phyloP scores from a whole-genome alignment of 495 filamentous ascomycete genomes.

The Podospora comata region DNA sequence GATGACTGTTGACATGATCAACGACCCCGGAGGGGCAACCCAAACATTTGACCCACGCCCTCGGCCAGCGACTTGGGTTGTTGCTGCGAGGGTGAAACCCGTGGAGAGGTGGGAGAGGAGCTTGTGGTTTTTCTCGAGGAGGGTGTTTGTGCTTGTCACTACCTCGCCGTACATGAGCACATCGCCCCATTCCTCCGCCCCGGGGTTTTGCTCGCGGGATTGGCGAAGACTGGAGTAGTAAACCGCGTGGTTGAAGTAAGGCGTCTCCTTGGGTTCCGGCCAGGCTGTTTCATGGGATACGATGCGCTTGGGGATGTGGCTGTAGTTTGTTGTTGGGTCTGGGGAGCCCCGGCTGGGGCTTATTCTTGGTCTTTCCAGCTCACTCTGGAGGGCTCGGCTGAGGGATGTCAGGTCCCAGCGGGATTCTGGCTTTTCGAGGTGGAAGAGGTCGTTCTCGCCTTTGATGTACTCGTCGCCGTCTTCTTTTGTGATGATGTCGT shows the following conservation, averaged over 20 bases:
- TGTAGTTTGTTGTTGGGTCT: slow-evolving; percentile 74
- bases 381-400: slow-evolving; percentile 33
- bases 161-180: slow-evolving; percentile 86
- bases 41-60: slow-evolving; percentile 92
- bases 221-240: slow-evolving; percentile 70
- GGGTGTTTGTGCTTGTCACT: slow-evolving; percentile 88
- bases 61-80: slow-evolving; percentile 84
- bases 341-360: slow-evolving; percentile 26
- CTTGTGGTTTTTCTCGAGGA: slow-evolving; percentile 87
- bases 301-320: slow-evolving; percentile 66
- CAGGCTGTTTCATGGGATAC: slow-evolving; percentile 66
- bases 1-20: slow-evolving; percentile 84
- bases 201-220: slow-evolving; percentile 55
- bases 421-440: slow-evolving; percentile 59
- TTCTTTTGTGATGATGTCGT: slow-evolving; percentile 65
- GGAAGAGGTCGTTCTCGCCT: slow-evolving; percentile 83
- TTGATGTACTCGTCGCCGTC: slow-evolving; percentile 71
- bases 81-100: slow-evolving; percentile 88
- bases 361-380: slow-evolving; percentile 26
- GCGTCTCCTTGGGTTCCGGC: slow-evolving; percentile 72
- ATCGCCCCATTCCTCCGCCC: slow-evolving; percentile 67
- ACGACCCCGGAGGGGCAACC: slow-evolving; percentile 80
- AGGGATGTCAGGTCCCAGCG: slow-evolving; percentile 54
- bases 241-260: slow-evolving; percentile 80
- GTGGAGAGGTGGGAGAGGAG: slow-evolving; percentile 72